A percentile compares a stretch with the other conserved stretches of the same genome.
Conservation (phyloP, 164 flowering plant genomes). For the Stephania yunnanensis region DNA sequence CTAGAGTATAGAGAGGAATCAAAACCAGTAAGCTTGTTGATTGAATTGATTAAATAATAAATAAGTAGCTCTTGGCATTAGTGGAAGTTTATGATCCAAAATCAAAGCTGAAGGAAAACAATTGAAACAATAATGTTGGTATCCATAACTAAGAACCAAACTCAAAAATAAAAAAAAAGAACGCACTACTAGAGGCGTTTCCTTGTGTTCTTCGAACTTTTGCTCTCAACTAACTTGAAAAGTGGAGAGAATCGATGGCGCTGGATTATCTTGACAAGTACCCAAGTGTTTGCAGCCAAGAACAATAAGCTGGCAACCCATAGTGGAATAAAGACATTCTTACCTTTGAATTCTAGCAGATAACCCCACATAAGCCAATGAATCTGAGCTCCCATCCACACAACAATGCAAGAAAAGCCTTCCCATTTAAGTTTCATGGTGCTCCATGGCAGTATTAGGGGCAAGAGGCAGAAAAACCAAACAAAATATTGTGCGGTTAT, state of each 20-base stretch:
- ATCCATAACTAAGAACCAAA: background rate
- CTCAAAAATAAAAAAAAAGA: background rate
- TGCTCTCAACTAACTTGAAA: slow-evolving; percentile 22
- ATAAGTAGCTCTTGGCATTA: background rate
- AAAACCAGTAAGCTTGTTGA: background rate
- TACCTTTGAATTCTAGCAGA: slow-evolving; percentile 79
- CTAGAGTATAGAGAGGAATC: background rate
- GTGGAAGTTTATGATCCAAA: background rate
- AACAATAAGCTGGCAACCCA: slow-evolving; percentile 78
- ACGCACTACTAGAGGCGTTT: slow-evolving; percentile 25
- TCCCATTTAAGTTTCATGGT: slow-evolving; percentile 68
- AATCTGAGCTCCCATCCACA: slow-evolving; percentile 81
- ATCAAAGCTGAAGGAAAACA: background rate
- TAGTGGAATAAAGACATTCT: slow-evolving; percentile 71
- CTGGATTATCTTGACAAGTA: slow-evolving; percentile 46
- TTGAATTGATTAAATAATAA: background rate
- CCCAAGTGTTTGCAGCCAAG: slow-evolving; percentile 69
- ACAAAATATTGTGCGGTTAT: slow-evolving; percentile 95
- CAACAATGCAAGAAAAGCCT: slow-evolving; percentile 48
- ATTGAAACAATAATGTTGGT: background rate
- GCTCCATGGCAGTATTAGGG: slow-evolving; percentile 83
- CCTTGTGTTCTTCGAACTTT: slow-evolving; percentile 13
- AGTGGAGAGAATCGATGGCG: slow-evolving; percentile 49
- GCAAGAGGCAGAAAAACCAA: slow-evolving; percentile 91
- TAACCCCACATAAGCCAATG: slow-evolving; percentile 98